Base-by-base conservation (phyloP, 2,329 filamentous ascomycete species). In the Aplosporella prunicola region DNA sequence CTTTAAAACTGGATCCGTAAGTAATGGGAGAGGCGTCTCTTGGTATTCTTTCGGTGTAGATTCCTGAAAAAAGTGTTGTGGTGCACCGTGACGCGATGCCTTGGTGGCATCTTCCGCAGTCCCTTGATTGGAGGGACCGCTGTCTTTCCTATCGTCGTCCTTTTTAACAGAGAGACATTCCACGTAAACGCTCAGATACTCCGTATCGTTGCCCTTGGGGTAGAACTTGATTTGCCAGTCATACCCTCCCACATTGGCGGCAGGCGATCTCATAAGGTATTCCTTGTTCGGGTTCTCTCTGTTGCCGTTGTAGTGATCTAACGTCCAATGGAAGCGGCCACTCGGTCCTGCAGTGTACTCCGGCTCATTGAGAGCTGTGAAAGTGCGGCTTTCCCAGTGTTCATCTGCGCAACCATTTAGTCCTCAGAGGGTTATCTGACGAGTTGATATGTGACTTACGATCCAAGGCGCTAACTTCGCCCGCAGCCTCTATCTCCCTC, bases 211-310 rank as follows among this genome's bases (percentile, higher is more conserved):
- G 14, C 76, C 76, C 29, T 67, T 67, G 2, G 76, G 76, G 46
- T 74, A 78, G 50, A 78, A 74, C 52, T 79, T 79, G 60, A 80
- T 72, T 39, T 70, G 74, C 75, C 75, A 80, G 51, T 77, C 74
- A 43, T 72, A 69, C 14, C 72, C 74, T 14, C 72, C 76, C 40
- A 79, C 61, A 17, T 57, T 66, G 9, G 74, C 69, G 5, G 66
- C 51, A 0, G 67, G 71, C 5, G 76, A 79, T 20, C 68, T 69
- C 67, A 78, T 74, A 44, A 78, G 61, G 26, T 68, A 63, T 24
- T 70, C 67, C 27, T 66, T 66, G 48, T 78, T 78, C 3, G 74
- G 75, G 3, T 67, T 67, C 32, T 78, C 72, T 34, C 64, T 69
- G 9, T 74, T 78, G 32, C 76, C 76, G 42, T 77, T 72, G 47